These are phyloP conservation scores for Eutypella sp. DNA, from an alignment of 2,329 filamentous ascomycete genomes.

Conservation along the genomic window DNA sequence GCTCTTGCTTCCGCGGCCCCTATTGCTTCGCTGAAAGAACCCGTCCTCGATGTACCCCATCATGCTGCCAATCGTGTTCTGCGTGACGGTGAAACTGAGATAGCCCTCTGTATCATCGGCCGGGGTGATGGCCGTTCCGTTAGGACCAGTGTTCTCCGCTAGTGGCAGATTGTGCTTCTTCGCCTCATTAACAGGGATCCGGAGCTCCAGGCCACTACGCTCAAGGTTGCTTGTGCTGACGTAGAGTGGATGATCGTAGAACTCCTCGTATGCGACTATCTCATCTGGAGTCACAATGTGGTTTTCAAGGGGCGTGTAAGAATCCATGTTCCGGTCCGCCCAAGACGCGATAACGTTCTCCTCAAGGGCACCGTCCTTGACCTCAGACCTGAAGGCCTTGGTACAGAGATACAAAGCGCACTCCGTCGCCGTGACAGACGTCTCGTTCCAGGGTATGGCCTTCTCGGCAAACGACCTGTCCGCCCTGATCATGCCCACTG, in stretches of 20 bases:
- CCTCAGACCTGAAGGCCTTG: conserved; percentile 10
- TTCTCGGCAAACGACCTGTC: conserved; percentile 1
- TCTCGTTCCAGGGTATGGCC: conserved; percentile 10
- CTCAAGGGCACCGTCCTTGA: conserved; percentile 6
- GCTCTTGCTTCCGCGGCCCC: background rate
- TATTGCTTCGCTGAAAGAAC: conserved; percentile 3
- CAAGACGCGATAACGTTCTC: conserved; percentile 9
- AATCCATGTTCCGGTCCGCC: conserved; percentile 6
- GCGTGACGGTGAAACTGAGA: conserved; percentile 5
- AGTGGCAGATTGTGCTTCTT: conserved; percentile 2
- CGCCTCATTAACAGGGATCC: conserved; percentile 2
- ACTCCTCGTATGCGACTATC: conserved; percentile 7
- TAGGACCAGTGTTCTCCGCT: background rate
- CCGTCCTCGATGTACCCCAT: conserved; percentile 7
- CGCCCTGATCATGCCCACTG: conserved; percentile 7
- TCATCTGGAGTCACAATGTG: background rate
- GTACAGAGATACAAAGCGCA: conserved; percentile 19
- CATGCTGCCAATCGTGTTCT: conserved; percentile 11
- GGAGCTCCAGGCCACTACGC: conserved; percentile 8
- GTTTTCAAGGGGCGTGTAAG: background rate
- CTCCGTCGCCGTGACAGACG: conserved; percentile 15
- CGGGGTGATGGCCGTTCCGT: too few relatives aligned
- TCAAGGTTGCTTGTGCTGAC: background rate
- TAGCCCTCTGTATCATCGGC: too few relatives aligned
- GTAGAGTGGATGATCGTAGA: conserved; percentile 10